Conservation (phyloP, 2,329 filamentous ascomycete species). For the Passalora sequoiae region DNA sequence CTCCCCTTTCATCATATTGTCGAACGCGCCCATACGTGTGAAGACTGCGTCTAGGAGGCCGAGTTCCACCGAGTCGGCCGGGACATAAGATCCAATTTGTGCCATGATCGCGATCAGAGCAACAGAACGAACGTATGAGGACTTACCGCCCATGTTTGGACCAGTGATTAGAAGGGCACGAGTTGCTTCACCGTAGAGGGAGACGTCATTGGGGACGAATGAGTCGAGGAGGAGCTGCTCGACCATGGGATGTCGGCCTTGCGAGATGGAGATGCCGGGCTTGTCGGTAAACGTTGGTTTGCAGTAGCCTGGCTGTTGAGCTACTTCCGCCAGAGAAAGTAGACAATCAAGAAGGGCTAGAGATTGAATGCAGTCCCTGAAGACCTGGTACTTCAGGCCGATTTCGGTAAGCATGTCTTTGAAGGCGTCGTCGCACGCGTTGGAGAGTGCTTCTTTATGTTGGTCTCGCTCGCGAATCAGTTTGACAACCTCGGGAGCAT, state of each 20-base stretch:
- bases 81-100: slow-evolving; percentile 91
- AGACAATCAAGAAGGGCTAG: slow-evolving; percentile 87
- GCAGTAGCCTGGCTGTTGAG: slow-evolving; percentile 78
- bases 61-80: slow-evolving; percentile 66
- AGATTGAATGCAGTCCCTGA: slow-evolving; percentile 81
- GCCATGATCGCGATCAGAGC: slow-evolving; percentile 90
- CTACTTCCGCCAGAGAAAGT: slow-evolving; percentile 77
- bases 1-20: slow-evolving; percentile 93
- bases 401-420: slow-evolving; percentile 65
- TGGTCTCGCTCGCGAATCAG: slow-evolving; percentile 85
- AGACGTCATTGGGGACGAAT: slow-evolving; percentile 87
- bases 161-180: slow-evolving; percentile 86
- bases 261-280: slow-evolving; percentile 63
- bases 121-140: slow-evolving; percentile 89
- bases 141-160: slow-evolving; percentile 98
- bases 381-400: slow-evolving; percentile 75
- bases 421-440: slow-evolving; percentile 85
- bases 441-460: slow-evolving; percentile 86
- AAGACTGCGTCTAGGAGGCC: slow-evolving; percentile 87
- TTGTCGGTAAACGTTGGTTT: slow-evolving; percentile 66
- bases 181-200: slow-evolving; percentile 60
- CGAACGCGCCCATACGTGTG: slow-evolving; percentile 91
- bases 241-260: slow-evolving; percentile 89
- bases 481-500: slow-evolving; percentile 82
- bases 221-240: slow-evolving; percentile 79